Evolutionary conservation across 2,329 filamentous ascomycete genomes (phyloP).

Genomic region (Aspergillus carbonarius): DNA sequence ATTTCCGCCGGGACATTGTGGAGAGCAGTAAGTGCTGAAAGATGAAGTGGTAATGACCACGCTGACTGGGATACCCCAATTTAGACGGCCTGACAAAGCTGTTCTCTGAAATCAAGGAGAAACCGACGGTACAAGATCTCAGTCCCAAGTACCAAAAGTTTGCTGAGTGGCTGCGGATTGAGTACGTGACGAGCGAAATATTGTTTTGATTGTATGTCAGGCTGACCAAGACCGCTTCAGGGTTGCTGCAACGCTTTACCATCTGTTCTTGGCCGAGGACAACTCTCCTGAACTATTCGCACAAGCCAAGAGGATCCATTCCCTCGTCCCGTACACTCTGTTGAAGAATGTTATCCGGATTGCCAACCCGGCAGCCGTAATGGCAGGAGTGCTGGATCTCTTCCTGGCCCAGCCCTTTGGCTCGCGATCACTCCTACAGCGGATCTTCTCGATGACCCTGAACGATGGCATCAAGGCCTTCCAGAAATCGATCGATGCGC

Average conservation of each 20-base stretch:
- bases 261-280: constrained; percentile 95
- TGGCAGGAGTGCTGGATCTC: constrained; percentile 91
- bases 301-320: constrained; percentile 91
- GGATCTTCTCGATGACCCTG: constrained; percentile 89
- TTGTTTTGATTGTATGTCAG: background rate
- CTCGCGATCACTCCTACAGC: constrained; percentile 82
- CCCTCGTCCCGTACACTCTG: constrained; percentile 85
- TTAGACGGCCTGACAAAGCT: constrained; percentile 83
- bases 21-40: constrained; percentile 63
- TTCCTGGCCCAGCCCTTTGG: constrained; percentile 96
- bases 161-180: constrained; percentile 95
- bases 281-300: constrained; percentile 96
- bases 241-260: constrained; percentile 93
- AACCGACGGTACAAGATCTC: constrained; percentile 80
- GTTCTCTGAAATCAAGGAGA: constrained; percentile 89
- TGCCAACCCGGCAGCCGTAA: constrained; percentile 92
- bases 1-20: constrained; percentile 66
- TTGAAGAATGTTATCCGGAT: constrained; percentile 97
- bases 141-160: constrained; percentile 97
- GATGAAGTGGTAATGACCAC: constrained; percentile 16
- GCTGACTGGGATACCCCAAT: constrained; percentile 8
- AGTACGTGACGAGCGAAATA: constrained; percentile 46
- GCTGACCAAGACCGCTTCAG: constrained; percentile 28
- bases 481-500: constrained; percentile 79
- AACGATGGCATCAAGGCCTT: constrained; percentile 86